Evolutionary conservation across 768 basidiomycete species (phyloP).

Genomic region (Agrocybe chaxingu): DNA sequence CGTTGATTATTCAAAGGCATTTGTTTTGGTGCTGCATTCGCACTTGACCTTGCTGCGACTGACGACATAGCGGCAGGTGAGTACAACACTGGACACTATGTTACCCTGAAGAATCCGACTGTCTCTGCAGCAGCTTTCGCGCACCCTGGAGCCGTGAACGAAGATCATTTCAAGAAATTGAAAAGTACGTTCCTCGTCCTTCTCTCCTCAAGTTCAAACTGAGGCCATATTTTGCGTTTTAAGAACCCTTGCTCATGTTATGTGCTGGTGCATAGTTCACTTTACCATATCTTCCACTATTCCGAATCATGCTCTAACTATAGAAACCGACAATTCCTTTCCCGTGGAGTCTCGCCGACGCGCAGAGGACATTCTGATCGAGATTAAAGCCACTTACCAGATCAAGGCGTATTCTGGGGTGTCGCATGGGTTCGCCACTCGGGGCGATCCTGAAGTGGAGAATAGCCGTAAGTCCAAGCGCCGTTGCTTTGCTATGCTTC

Average conservation of each 20-base stretch:
- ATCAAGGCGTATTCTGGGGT: constrained; percentile 54
- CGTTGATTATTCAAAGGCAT: constrained; percentile 33
- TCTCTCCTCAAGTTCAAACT: background rate
- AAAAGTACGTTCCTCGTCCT: constrained; percentile 32
- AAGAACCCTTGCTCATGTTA: constrained; percentile 50
- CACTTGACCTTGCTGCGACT: constrained; percentile 38
- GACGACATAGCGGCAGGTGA: constrained; percentile 44
- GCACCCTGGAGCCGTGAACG: constrained; percentile 47
- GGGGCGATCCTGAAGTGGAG: constrained; percentile 39
- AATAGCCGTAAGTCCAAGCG: constrained; percentile 28
- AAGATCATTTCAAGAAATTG: constrained; percentile 41
- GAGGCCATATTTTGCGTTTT: background rate
- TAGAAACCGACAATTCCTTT: constrained; percentile 57
- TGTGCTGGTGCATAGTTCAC: constrained; percentile 42
- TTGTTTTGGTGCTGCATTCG: constrained; percentile 53
- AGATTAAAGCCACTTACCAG: constrained; percentile 49
- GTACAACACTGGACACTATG: background rate
- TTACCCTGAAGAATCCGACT: background rate
- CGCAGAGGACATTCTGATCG: constrained; percentile 52
- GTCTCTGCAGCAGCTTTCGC: constrained; percentile 44
- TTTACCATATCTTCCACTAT: background rate
- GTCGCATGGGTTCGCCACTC: constrained; percentile 45
- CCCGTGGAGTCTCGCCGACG: constrained; percentile 44
- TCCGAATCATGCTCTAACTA: background rate
- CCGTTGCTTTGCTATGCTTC: background rate